Evolutionary conservation across 345 rosid species (phyloP).

Genomic region (Citrus medica): DNA sequence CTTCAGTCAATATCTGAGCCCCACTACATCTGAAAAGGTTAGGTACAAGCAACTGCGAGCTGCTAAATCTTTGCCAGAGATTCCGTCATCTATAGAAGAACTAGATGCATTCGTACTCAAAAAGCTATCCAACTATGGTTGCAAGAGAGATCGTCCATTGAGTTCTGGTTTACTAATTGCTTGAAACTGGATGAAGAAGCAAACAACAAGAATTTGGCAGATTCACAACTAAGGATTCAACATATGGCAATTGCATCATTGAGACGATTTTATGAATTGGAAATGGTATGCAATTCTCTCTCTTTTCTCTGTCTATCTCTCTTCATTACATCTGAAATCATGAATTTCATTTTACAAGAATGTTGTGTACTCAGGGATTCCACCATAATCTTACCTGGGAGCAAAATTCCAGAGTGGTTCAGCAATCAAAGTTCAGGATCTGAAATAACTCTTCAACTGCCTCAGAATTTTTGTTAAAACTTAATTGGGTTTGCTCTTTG

Average conservation of each 20-base stretch:
- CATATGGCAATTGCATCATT: neutral
- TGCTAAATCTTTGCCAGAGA: no score
- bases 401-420: slow-evolving; percentile 5
- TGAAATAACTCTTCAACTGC: neutral
- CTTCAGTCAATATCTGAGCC: no score
- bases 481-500: neutral
- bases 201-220: neutral
- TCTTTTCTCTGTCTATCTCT: neutral
- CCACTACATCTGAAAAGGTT: no score
- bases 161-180: no score
- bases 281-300: neutral
- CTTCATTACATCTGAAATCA: neutral
- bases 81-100: no score
- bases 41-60: no score
- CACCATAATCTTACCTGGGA: slow-evolving; percentile 1
- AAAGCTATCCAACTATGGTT: no score
- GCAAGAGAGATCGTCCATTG: no score
- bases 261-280: neutral
- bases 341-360: no score
- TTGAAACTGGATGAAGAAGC: no score
- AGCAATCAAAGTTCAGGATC: neutral
- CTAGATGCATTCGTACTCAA: no score
- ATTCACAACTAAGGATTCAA: neutral
- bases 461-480: neutral
- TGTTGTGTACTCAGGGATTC: no score